Evolutionary conservation across 352 stramenopile genomes (phyloP), one percentile per base, ranked within the genome.

Genomic region (Phytophthora nicotianae): DNA sequence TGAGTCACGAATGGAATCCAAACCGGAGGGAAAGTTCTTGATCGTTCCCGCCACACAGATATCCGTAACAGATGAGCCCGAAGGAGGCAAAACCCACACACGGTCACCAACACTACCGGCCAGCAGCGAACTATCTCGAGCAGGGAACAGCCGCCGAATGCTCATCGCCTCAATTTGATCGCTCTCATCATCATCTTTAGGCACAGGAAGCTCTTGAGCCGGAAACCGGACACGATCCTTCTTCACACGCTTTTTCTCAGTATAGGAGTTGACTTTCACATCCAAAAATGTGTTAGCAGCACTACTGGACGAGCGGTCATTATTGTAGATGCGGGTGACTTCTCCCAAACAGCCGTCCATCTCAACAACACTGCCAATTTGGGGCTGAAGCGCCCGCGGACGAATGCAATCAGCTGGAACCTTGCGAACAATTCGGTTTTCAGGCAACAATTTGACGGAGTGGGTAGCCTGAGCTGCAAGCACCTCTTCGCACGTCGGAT

Each of bases 281-380:
- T 93, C 80, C 48, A 83, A 57, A 5, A 80, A 41, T 24, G 32
- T 58, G 50, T 47, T 65, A 17, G 52, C 50, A 37, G 47, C 10
- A 19, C 40, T 58, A 42, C 57, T 58, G 0, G 54, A 47, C 8
- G 53, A 58, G 16, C 50, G 43, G 5, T 71, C 68, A 13, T 49
- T 53, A 20, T 62, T 60, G 47, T 86, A 75, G 14, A 89, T 48
- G 11, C 71, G 65, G 21, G 70, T 88, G 16, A 91, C 70, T 70
- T 93, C 77, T 49, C 78, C 84, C 13, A 91, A 62, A 19, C 66
- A 43, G 3, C 80, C 84, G 65, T 90, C 84, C 14, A 91, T 70
- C 26, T 89, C 78, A 35, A 93, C 80, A 10, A 93, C 75, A 55
- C 84, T 93, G 13, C 84, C 84, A 9, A 89, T 53, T 70, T 91